Evolutionary conservation across 176 grass and related monocot species (phyloP).

Genomic region (Aegilops sharonensis): DNA sequence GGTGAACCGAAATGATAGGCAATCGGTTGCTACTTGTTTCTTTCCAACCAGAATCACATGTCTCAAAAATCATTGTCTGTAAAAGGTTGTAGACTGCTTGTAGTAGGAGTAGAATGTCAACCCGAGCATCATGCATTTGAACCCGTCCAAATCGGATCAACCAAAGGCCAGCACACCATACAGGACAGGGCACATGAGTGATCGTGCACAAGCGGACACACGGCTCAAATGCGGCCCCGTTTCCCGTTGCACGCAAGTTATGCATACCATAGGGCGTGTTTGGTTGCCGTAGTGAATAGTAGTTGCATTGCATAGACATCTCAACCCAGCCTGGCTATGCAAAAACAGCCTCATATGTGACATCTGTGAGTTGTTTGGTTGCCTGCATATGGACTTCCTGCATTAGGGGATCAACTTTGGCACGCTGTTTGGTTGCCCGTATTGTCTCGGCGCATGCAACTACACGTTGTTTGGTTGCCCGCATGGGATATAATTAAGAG

Average conservation of each 20-base stretch:
- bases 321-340: too few relatives aligned
- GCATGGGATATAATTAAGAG: too few relatives aligned
- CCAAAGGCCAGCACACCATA: not conserved
- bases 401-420: too few relatives aligned
- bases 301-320: too few relatives aligned
- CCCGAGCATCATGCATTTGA: not conserved
- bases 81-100: too few relatives aligned
- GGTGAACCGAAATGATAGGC: not conserved
- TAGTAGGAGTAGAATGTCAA: not conserved
- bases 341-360: too few relatives aligned
- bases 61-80: not conserved
- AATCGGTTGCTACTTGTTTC: not conserved
- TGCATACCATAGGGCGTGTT: not conserved
- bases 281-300: too few relatives aligned
- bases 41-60: not conserved
- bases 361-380: too few relatives aligned
- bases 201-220: not conserved
- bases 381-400: too few relatives aligned
- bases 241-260: not conserved
- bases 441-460: too few relatives aligned
- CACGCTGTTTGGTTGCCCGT: too few relatives aligned
- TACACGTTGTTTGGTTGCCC: too few relatives aligned
- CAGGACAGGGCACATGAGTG: not conserved
- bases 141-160: not conserved
- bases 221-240: not conserved